Conservation (phyloP, 169 alveolate species). For the Babesia sp. region DNA sequence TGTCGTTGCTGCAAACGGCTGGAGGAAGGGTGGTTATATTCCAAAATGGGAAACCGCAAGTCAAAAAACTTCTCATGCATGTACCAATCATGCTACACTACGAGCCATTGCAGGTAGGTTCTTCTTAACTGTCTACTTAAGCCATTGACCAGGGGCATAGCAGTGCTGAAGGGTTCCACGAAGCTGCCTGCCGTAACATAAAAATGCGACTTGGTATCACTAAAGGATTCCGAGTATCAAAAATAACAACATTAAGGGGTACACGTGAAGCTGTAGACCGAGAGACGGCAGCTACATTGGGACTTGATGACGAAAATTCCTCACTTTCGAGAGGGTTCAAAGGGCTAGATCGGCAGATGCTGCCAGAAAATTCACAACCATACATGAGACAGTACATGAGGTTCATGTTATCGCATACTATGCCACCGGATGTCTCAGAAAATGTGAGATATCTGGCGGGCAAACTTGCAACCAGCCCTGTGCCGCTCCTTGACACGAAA, state of each 20-base stretch:
- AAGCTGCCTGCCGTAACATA: constrained; percentile 10
- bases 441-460: constrained; percentile 14
- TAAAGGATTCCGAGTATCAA: not conserved
- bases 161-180: constrained; percentile 25
- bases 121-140: not conserved
- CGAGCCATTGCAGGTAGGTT: constrained; percentile 56
- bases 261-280: not conserved
- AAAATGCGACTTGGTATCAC: constrained; percentile 6
- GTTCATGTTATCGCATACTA: constrained; percentile 5
- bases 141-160: constrained; percentile 5
- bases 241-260: not conserved
- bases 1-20: constrained; percentile 16
- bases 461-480: constrained; percentile 6
- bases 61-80: constrained; percentile 24
- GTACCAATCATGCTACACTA: constrained; percentile 31
- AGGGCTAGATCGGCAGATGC: constrained; percentile 11
- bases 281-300: constrained; percentile 22
- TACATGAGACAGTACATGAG: constrained; percentile 29
- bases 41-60: constrained; percentile 36
- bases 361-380: constrained; percentile 31
- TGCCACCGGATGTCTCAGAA: not conserved
- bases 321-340: not conserved
- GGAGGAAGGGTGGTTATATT: constrained; percentile 30
- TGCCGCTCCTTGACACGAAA: constrained; percentile 1
- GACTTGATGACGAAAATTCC: constrained; percentile 2